phyloP scores from a whole-genome alignment of 2,329 filamentous ascomycete species.

The Phaeophleospora eucalypticola region DNA sequence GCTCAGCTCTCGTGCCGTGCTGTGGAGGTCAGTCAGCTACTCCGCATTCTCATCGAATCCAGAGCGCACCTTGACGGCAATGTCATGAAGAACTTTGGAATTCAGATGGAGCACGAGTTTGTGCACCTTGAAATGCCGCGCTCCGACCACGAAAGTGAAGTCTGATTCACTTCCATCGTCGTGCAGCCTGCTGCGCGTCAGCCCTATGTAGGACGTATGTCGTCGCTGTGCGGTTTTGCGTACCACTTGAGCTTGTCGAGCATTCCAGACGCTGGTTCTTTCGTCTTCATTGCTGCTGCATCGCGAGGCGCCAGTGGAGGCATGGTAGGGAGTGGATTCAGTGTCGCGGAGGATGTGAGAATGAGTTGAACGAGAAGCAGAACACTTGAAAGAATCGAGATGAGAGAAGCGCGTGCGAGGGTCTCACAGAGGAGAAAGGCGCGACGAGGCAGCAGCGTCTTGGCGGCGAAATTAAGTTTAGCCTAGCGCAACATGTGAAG shows the following conservation, averaged over 20 bases:
- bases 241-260: not conserved
- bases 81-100: not conserved
- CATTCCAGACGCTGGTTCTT: no score
- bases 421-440: not conserved
- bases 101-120: not conserved
- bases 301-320: no score
- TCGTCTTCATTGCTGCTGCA: no score
- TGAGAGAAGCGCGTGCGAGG: no score
- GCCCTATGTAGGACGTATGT: no score
- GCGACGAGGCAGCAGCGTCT: not conserved
- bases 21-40: not conserved
- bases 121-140: not conserved
- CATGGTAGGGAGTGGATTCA: no score
- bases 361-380: no score
- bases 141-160: not conserved
- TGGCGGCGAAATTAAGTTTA: not conserved
- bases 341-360: no score
- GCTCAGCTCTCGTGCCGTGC: not conserved
- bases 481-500: not conserved
- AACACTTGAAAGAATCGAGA: not conserved
- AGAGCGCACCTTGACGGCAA: not conserved
- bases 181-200: not conserved
- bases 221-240: not conserved
- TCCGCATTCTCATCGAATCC: not conserved
- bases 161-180: not conserved